Evolutionary conservation across 2,329 filamentous ascomycete genomes (phyloP).

Genomic region (Microdochium trichocladiopsis): DNA sequence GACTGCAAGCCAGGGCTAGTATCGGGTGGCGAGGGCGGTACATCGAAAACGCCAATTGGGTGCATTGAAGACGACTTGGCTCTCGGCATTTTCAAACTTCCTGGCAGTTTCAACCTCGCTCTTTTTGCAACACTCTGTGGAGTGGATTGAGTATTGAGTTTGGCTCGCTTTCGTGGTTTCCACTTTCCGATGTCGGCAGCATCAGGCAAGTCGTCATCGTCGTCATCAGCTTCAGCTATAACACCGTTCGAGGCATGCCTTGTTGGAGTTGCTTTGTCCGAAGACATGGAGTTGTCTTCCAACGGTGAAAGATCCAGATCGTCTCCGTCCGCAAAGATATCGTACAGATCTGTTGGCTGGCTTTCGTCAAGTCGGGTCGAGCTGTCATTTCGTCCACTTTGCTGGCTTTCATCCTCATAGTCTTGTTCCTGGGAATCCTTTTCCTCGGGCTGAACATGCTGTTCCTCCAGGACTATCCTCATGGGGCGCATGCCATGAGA

Average conservation of each 20-base stretch:
- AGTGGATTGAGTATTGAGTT: neutral
- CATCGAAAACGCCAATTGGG: conserved; percentile 23
- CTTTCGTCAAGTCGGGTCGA: conserved; percentile 25
- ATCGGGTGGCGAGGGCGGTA: conserved; percentile 29
- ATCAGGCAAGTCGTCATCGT: conserved; percentile 22
- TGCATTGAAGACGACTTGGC: conserved; percentile 5
- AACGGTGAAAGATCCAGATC: conserved; percentile 8
- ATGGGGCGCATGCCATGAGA: conserved; percentile 48
- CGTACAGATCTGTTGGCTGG: conserved; percentile 14
- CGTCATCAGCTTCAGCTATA: conserved; percentile 6
- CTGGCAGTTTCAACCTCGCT: neutral
- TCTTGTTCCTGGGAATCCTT: conserved; percentile 41
- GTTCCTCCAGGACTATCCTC: conserved; percentile 27
- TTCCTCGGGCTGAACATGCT: conserved; percentile 23
- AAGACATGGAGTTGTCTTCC: conserved; percentile 8
- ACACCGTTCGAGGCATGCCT: neutral
- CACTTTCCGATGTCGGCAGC: conserved; percentile 20
- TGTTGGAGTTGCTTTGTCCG: neutral
- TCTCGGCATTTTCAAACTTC: neutral
- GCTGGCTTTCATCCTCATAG: conserved; percentile 45
- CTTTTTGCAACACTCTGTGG: neutral
- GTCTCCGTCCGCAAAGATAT: conserved; percentile 1
- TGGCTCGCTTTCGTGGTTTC: conserved; percentile 8
- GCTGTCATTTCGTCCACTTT: conserved; percentile 18
- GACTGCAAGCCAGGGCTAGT: conserved; percentile 24